Evolutionary conservation across 768 basidiomycete genomes (phyloP), one percentile per base, ranked within the genome.

Genomic region (Clitopilus passeckerianus): DNA sequence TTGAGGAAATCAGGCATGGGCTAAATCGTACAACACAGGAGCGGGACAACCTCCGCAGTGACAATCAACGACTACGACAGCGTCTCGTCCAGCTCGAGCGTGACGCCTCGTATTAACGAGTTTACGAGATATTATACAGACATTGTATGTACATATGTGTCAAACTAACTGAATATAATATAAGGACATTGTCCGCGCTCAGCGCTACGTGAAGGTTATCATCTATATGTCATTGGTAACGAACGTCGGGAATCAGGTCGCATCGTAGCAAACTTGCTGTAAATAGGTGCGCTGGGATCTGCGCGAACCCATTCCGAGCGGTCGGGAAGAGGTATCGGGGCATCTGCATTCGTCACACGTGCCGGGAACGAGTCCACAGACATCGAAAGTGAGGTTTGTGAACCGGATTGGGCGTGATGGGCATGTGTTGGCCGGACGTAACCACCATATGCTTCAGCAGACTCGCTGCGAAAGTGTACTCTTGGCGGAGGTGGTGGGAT

Each of bases 251-350:
- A 22, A 50, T 50, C 20, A n/a, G 34, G 33, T 22, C 41, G 18
- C 43, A 43, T 56, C 22, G 20, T 33, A n/a, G 33, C 43, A 22
- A 54, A 23, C 20, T 43, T 34, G 34, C 37, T 35, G 35, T 30
- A 54, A 34, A 34, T 41, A 30, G 23, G 43, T 37, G 20, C 27
- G 57, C 46, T 54, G 22, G 57, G 33, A 43, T 30, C 77, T 0
- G 82, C 84, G 16, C 74, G 73, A 33, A 85, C 70, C 84, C 85
- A 85, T 63, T 83, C 71, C 5, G 81, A 82, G 37, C 74, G 67
- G 41, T 71, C 71, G 27, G 83, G 80, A 59, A 78, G 75, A 8
- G 84, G 81, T 54, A 88, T 82, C 6, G 86, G 85, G 61, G 77
- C 64, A 68, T 89, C 81, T 46, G 80, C 73, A 64, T 88, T 71